Base-by-base conservation (phyloP, 805 yeast genomes). In the Scheffersomyces spartinae region DNA sequence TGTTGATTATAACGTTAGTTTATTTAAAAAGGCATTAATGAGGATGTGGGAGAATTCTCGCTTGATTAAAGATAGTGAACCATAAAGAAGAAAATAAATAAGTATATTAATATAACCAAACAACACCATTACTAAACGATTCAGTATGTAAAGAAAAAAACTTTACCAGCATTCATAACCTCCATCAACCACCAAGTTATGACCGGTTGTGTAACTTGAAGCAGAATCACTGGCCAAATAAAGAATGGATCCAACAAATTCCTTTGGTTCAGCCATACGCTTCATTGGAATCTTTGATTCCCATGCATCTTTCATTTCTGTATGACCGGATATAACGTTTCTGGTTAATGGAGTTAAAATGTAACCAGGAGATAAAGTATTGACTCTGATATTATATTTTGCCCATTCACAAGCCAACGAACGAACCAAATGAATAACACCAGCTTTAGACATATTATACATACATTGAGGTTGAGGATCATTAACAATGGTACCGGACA, bases 321-420 rank as follows among this genome's bases (percentile, higher is more conserved):
- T 61, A 41, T 66, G 59, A 15, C 76, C 77, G 27, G 71, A 55
- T 34, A 73, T 62, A 25, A 80, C 84, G 41, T 76, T 74, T 49
- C 68, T 72, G 22, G 88, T 80, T 49, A 80, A 63, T 18, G 88
- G 85, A 9, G 88, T 79, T 39, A 74, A 66, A 33, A 80, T 80
- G 60, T 80, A 80, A 24, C 88, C 91, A 22, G 91, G 91, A 20
- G 81, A 71, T 36, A 80, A 56, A 17, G 86, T 69, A 59, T 80
- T 79, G 39, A 80, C 83, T 51, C 88, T 69, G 43, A 77, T 74
- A 42, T 71, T 70, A 55, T 70, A 72, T 40, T 70, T 64, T 26
- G 91, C 81, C 91, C 91, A 80, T 52, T 80, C 93, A 34, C 76
- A 70, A 21, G 85, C 91, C 39, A 80, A 57, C 3, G 86, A 69